Conservation (phyloP, 192 early-diverging fungal genomes). For the Podila horticola region DNA sequence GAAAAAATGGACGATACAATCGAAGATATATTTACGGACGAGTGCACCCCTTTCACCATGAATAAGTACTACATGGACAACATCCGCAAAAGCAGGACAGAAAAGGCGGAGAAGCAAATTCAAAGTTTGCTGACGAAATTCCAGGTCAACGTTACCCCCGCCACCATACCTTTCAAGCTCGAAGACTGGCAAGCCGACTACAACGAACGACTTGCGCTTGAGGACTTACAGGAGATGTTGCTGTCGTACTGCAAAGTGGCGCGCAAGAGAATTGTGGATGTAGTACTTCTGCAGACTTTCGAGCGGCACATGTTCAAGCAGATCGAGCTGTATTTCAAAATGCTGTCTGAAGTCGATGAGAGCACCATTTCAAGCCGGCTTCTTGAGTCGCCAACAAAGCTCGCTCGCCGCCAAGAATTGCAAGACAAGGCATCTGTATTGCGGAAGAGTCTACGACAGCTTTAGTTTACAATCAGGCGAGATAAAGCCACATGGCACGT, state of each 20-base stretch:
- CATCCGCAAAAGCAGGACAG: constrained; percentile 29
- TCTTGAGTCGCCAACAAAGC: constrained; percentile 14
- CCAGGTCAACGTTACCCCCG: neutral
- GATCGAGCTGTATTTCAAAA: constrained; percentile 26
- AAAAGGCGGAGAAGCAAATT: constrained; percentile 12
- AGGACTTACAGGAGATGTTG: constrained; percentile 33
- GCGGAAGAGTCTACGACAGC: constrained; percentile 22
- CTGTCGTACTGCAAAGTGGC: constrained; percentile 37
- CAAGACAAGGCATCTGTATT: constrained; percentile 24
- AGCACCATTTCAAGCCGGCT: constrained; percentile 22
- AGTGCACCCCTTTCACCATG: constrained; percentile 33
- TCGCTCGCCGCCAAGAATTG: constrained; percentile 23
- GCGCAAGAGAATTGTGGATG: constrained; percentile 33
- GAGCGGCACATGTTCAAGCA: constrained; percentile 41
- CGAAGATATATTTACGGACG: constrained; percentile 29
- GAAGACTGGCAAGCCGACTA: constrained; percentile 8
- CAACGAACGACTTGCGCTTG: constrained; percentile 22
- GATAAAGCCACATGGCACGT: too few species aligned
- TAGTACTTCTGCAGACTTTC: constrained; percentile 32
- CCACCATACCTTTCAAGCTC: neutral
- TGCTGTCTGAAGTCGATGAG: constrained; percentile 32
- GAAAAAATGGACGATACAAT: constrained; percentile 25
- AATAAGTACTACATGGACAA: constrained; percentile 39
- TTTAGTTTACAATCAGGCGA: constrained; percentile 14
- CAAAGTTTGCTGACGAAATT: neutral